Percentiles rank a stretch among this genome's conserved stretches.
Conservation (phyloP, 805 yeast species). For the Tetrapisispora phaffii region DNA sequence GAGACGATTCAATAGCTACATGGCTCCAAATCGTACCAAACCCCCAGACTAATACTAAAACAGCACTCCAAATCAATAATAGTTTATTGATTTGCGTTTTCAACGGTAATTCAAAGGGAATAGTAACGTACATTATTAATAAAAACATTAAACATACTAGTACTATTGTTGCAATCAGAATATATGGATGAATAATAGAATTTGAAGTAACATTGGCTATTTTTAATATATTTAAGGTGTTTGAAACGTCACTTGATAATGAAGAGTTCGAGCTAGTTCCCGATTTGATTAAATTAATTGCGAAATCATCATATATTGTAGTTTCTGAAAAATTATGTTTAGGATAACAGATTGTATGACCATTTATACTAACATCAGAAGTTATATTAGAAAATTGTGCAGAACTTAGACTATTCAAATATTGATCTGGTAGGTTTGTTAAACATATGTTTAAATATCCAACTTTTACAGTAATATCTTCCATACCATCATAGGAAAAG, state of each 20-base stretch:
- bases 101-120: slow-evolving; percentile 42
- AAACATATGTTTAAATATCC: slow-evolving; percentile 54
- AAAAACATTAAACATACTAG: slow-evolving; percentile 35
- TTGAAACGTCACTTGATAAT: slow-evolving; percentile 2
- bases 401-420: slow-evolving; percentile 1
- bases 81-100: slow-evolving; percentile 21
- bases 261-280: slow-evolving; percentile 15
- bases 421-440: slow-evolving; percentile 24
- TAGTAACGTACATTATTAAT: slow-evolving; percentile 33
- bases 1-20: slow-evolving; percentile 42
- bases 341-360: slow-evolving; percentile 18
- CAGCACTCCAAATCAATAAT: slow-evolving; percentile 28
- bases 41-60: slow-evolving; percentile 45
- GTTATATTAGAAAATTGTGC: neutral
- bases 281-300: slow-evolving; percentile 18
- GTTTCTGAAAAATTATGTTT: slow-evolving; percentile 17
- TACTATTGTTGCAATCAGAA: slow-evolving; percentile 41
- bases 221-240: slow-evolving; percentile 35
- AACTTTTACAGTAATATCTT: slow-evolving; percentile 37
- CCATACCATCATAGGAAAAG: slow-evolving; percentile 29
- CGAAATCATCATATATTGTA: slow-evolving; percentile 19
- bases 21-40: slow-evolving; percentile 56
- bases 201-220: slow-evolving; percentile 38
- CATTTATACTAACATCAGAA: neutral
- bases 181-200: slow-evolving; percentile 43